Conservation (phyloP, 805 yeast genomes). For the Candida lessepsii region DNA sequence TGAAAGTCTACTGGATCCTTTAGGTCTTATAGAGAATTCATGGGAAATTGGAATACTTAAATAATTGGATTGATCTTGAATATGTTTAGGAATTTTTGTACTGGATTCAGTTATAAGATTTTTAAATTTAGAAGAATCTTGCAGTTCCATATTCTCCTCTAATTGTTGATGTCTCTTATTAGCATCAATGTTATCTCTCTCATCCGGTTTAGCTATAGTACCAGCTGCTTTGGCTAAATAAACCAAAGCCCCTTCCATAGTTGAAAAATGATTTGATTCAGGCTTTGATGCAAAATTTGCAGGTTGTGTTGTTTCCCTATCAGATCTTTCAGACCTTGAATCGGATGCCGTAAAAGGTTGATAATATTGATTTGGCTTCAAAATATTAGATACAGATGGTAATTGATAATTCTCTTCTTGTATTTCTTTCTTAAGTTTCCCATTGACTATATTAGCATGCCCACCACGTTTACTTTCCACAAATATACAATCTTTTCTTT, state of each 20-base stretch:
- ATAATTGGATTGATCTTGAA: slow-evolving; percentile 17
- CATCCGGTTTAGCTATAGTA: slow-evolving; percentile 66
- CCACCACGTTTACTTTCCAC: slow-evolving; percentile 40
- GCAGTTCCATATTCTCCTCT: slow-evolving; percentile 25
- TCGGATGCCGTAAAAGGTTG: neutral
- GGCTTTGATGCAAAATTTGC: slow-evolving; percentile 1
- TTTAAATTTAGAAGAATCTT: slow-evolving; percentile 5
- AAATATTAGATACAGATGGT: slow-evolving; percentile 18
- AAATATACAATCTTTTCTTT: slow-evolving; percentile 76
- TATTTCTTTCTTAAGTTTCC: slow-evolving; percentile 43
- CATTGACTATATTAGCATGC: slow-evolving; percentile 34
- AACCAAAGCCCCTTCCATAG: slow-evolving; percentile 61
- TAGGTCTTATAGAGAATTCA: slow-evolving; percentile 43
- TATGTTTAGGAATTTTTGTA: slow-evolving; percentile 15
- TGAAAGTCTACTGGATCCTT: slow-evolving; percentile 46
- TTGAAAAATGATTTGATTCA: slow-evolving; percentile 30
- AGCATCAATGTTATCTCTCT: slow-evolving; percentile 59
- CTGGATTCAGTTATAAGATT: slow-evolving; percentile 5
- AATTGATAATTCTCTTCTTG: slow-evolving; percentile 4
- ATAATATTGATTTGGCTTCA: slow-evolving; percentile 8
- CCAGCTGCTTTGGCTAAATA: slow-evolving; percentile 81
- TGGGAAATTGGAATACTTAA: slow-evolving; percentile 16
- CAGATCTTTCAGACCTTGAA: neutral
- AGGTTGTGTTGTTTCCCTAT: slow-evolving; percentile 3
- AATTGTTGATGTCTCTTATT: slow-evolving; percentile 46